Evolutionary conservation across 208 protist genomes (phyloP).

Genomic region (Willaertia magna): DNA sequence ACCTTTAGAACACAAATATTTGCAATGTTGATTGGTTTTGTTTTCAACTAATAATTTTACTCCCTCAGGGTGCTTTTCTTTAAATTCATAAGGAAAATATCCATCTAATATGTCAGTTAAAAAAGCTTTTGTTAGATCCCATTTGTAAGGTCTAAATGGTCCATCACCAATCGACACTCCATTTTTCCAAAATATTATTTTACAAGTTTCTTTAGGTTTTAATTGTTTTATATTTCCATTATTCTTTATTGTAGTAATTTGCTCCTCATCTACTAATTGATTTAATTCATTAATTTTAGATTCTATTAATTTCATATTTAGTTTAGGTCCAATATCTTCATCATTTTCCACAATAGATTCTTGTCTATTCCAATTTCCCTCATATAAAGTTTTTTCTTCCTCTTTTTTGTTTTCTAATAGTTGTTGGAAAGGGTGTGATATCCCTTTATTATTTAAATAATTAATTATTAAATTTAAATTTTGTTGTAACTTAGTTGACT

Average conservation of each 20-base stretch:
- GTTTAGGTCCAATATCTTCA: background rate
- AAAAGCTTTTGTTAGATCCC: conserved; percentile 13
- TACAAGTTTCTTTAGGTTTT: background rate
- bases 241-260: background rate
- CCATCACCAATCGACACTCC: conserved; percentile 17
- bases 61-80: conserved; percentile 28
- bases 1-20: background rate
- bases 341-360: too few relatives aligned
- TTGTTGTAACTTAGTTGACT: too few relatives aligned
- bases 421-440: too few relatives aligned
- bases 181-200: conserved; percentile 20
- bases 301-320: background rate
- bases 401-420: too few relatives aligned
- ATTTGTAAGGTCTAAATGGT: conserved; percentile 19
- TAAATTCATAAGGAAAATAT: conserved; percentile 32
- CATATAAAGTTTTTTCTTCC: too few relatives aligned
- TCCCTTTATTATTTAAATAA: too few relatives aligned
- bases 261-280: background rate
- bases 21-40: background rate
- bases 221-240: conserved; percentile 1
- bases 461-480: too few relatives aligned
- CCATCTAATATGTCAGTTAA: conserved; percentile 26
- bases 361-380: too few relatives aligned
- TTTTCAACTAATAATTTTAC: conserved; percentile 10
- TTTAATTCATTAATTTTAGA: background rate